Evolutionary conservation across 2,329 filamentous ascomycete species (phyloP).

Genomic region (Lachnellula willkommii): DNA sequence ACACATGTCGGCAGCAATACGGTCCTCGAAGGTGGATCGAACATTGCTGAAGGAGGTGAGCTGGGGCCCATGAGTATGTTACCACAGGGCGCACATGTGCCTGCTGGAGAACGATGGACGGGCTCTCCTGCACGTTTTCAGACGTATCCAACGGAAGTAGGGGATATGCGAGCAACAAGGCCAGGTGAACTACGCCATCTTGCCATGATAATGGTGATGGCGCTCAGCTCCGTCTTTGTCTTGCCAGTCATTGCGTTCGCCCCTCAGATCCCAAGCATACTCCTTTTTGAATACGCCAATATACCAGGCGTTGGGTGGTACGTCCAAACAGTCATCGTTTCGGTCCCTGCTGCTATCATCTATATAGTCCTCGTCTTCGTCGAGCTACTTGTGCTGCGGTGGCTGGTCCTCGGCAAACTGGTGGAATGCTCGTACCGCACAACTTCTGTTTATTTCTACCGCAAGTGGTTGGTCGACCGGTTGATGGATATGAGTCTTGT

Average conservation of each 20-base stretch:
- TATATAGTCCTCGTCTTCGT: slow-evolving; percentile 6
- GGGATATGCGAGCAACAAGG: slow-evolving; percentile 1
- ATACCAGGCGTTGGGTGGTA: slow-evolving; percentile 2
- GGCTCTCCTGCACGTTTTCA: slow-evolving; percentile 1
- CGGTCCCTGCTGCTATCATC: slow-evolving; percentile 4
- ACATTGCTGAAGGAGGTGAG: slow-evolving; percentile 1
- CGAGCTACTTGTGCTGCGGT: slow-evolving; percentile 3
- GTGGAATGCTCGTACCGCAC: slow-evolving; percentile 2
- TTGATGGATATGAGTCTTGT: slow-evolving; percentile 9
- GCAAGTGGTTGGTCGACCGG: slow-evolving; percentile 7
- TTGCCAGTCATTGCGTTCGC: slow-evolving; percentile 1
- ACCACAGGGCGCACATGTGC: not conserved
- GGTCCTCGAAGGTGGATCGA: slow-evolving; percentile 2
- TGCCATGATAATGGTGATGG: not conserved
- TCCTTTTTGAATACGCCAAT: slow-evolving; percentile 1
- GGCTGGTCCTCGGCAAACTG: slow-evolving; percentile 4
- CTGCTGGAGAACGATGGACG: slow-evolving; percentile 3
- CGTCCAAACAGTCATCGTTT: slow-evolving; percentile 4
- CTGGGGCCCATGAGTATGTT: slow-evolving; percentile 4
- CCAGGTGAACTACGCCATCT: not conserved
- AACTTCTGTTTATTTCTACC: slow-evolving; percentile 1
- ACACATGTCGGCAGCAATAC: slow-evolving; percentile 1
- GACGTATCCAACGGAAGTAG: not conserved
- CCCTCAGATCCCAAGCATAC: slow-evolving; percentile 2
- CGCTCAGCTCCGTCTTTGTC: not conserved